phyloP scores from a whole-genome alignment of 2,329 filamentous ascomycete genomes.

The Aspergillus pseudoglaucus region DNA sequence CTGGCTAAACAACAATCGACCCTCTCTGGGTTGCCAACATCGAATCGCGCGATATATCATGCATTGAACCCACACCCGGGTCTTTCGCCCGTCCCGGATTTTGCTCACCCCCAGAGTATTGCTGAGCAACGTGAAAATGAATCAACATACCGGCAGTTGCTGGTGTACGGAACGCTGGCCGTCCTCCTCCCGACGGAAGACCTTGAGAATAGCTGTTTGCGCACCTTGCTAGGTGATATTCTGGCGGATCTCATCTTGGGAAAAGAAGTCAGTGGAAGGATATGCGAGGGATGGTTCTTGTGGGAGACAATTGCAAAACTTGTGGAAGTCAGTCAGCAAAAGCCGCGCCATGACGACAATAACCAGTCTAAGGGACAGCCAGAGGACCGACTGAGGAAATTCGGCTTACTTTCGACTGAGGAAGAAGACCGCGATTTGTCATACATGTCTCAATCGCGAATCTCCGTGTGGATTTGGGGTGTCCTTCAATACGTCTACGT shows the following conservation, averaged over 20 bases:
- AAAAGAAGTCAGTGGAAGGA: slow-evolving; percentile 69
- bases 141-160: slow-evolving; percentile 72
- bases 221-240: slow-evolving; percentile 76
- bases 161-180: slow-evolving; percentile 76
- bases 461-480: slow-evolving; percentile 43
- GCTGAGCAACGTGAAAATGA: slow-evolving; percentile 69
- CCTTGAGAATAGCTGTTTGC: slow-evolving; percentile 77
- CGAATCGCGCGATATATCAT: slow-evolving; percentile 71
- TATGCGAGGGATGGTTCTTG: slow-evolving; percentile 81
- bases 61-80: slow-evolving; percentile 73
- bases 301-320: slow-evolving; percentile 77
- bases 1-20: slow-evolving; percentile 55
- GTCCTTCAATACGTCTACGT: slow-evolving; percentile 48
- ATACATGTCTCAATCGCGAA: slow-evolving; percentile 25
- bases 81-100: slow-evolving; percentile 66
- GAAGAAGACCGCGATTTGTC: slow-evolving; percentile 22
- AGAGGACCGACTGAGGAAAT: slow-evolving; percentile 48
- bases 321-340: slow-evolving; percentile 40
- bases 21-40: slow-evolving; percentile 53
- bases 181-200: slow-evolving; percentile 88
- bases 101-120: slow-evolving; percentile 45
- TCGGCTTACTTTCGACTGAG: slow-evolving; percentile 46
- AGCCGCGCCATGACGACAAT: slow-evolving; percentile 6
- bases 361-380: slow-evolving; percentile 26
- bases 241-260: slow-evolving; percentile 85